phyloP scores from a whole-genome alignment of 164 flowering plant species.

The Vitis cinerea region DNA sequence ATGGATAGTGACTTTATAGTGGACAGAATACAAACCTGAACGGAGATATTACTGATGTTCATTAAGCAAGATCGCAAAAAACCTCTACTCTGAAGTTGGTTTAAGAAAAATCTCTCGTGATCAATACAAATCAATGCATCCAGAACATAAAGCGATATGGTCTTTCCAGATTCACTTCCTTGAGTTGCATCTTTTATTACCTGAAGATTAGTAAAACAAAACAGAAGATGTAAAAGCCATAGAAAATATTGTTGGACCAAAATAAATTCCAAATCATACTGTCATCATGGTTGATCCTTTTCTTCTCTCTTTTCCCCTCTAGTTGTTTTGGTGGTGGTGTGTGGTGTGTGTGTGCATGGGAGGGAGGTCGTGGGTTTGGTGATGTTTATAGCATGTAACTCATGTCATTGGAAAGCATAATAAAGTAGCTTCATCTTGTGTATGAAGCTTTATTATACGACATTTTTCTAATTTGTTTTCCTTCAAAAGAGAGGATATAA shows the following conservation, averaged over 20 bases:
- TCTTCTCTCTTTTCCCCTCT: too few species aligned
- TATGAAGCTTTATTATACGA: too few species aligned
- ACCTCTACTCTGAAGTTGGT: slow-evolving; percentile 91
- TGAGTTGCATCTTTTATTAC: slow-evolving; percentile 82
- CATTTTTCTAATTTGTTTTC: too few species aligned
- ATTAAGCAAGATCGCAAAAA: slow-evolving; percentile 75
- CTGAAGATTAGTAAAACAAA: slow-evolving; percentile 30
- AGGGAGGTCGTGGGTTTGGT: too few species aligned
- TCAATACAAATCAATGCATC: slow-evolving; percentile 83
- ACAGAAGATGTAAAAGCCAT: not conserved
- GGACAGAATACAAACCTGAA: slow-evolving; percentile 47
- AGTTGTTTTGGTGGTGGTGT: too few species aligned
- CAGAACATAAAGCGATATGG: slow-evolving; percentile 72
- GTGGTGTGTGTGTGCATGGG: too few species aligned
- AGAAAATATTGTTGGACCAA: not conserved
- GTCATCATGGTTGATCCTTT: too few species aligned
- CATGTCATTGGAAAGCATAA: too few species aligned
- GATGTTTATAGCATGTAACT: too few species aligned
- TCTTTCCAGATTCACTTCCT: slow-evolving; percentile 91
- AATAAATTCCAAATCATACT: not conserved
- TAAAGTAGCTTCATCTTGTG: too few species aligned
- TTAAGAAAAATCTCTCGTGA: slow-evolving; percentile 81
- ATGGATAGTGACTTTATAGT: not conserved
- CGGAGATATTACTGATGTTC: slow-evolving; percentile 59
- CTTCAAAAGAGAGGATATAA: too few species aligned